These are phyloP conservation scores for Dacryopinax spathularia DNA, from an alignment of 768 basidiomycete genomes.

Conservation along the genomic window DNA sequence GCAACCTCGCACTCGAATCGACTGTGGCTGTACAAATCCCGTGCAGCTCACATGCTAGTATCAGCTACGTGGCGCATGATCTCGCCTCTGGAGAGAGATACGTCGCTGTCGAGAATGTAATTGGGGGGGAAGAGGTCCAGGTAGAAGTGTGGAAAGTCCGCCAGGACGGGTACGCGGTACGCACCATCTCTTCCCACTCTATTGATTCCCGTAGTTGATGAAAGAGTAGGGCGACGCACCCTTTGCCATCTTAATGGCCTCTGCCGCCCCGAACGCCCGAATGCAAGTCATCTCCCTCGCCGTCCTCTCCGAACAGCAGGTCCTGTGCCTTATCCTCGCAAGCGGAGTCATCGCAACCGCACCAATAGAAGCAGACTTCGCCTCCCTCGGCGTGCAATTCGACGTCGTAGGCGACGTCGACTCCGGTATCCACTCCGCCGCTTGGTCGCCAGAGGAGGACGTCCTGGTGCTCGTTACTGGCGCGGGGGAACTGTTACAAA, in stretches of 20 bases:
- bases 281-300: conserved; percentile 47
- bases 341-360: conserved; percentile 68
- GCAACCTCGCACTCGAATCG: background rate
- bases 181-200: background rate
- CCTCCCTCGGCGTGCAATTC: conserved; percentile 29
- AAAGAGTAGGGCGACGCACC: conserved; percentile 10
- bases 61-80: background rate
- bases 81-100: conserved; percentile 7
- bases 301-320: conserved; percentile 56
- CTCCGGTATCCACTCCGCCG: conserved; percentile 61
- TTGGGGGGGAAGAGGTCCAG: conserved; percentile 36
- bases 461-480: conserved; percentile 73
- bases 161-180: conserved; percentile 11
- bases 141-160: conserved; percentile 43
- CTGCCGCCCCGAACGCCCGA: conserved; percentile 8
- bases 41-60: background rate
- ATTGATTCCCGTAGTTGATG: no score
- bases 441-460: conserved; percentile 88
- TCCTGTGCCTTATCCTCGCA: conserved; percentile 50
- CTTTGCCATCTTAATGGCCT: conserved; percentile 17
- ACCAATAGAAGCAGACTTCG: background rate
- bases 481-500: conserved; percentile 57
- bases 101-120: conserved; percentile 51
- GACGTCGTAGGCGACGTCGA: conserved; percentile 84
- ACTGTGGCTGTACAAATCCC: background rate